phyloP scores from a whole-genome alignment of 176 grass and related monocot species.

The Hsuehochloa calcarea region DNA sequence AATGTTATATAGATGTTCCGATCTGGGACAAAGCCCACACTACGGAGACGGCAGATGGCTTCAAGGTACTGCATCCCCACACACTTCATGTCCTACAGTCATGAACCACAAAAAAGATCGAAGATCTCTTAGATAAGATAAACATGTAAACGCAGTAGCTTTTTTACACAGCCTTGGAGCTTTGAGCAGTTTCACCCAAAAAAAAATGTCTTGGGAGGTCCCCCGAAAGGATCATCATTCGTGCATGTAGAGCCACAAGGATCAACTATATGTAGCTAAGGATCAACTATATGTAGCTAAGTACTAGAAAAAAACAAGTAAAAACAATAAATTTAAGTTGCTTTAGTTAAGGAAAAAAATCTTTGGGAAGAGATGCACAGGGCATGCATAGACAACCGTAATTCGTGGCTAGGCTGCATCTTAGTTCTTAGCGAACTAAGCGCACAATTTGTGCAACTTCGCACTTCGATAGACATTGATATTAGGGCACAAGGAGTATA shows the following conservation, averaged over 20 bases:
- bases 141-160: background rate
- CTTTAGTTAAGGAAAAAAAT: background rate
- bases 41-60: constrained; percentile 64
- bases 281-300: background rate
- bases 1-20: constrained; percentile 82
- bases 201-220: background rate
- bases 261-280: background rate
- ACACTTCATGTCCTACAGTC: constrained; percentile 87
- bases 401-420: background rate
- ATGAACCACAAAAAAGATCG: background rate
- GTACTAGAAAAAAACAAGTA: background rate
- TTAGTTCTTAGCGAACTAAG: background rate
- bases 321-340: background rate
- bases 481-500: background rate
- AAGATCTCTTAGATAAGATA: background rate
- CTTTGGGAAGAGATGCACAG: background rate
- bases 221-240: background rate
- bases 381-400: background rate
- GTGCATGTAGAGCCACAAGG: background rate
- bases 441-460: background rate
- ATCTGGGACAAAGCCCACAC: constrained; percentile 58
- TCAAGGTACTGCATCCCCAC: constrained; percentile 98
- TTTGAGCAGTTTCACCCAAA: background rate
- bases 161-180: background rate
- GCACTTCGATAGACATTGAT: background rate